Conservation (phyloP, 805 yeast species). For the Barnettozyma californica region DNA sequence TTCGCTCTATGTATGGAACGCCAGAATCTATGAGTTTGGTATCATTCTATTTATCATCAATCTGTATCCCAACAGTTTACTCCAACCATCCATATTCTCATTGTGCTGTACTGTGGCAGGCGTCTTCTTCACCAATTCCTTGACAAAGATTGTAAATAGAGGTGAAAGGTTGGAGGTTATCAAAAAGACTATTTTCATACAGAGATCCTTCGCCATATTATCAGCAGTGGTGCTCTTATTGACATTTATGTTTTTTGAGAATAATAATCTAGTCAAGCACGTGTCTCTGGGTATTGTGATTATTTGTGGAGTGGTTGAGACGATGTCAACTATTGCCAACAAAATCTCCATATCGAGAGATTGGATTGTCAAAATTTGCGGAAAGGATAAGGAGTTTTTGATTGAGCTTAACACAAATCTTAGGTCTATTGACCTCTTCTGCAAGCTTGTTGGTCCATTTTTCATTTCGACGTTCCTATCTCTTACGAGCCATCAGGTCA, state of each 20-base stretch:
- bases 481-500: constrained; percentile 14
- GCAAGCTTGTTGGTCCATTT: constrained; percentile 35
- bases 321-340: constrained; percentile 30
- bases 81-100: constrained; percentile 33
- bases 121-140: constrained; percentile 23
- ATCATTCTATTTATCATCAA: constrained; percentile 31
- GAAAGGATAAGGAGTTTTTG: constrained; percentile 23
- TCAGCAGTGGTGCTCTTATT: constrained; percentile 11
- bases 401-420: constrained; percentile 29
- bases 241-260: constrained; percentile 10
- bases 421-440: constrained; percentile 34
- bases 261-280: constrained; percentile 7
- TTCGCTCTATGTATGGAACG: constrained; percentile 34
- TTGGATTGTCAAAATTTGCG: constrained; percentile 35
- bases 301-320: constrained; percentile 30
- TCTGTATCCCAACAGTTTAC: constrained; percentile 29
- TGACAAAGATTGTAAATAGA: constrained; percentile 28
- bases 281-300: constrained; percentile 20
- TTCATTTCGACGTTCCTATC: constrained; percentile 30
- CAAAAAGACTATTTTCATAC: constrained; percentile 28
- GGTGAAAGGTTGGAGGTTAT: constrained; percentile 28
- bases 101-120: constrained; percentile 26
- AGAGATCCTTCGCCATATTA: constrained; percentile 17
- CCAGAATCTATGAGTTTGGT: constrained; percentile 35
- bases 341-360: constrained; percentile 35